Evolutionary conservation across 2,329 filamentous ascomycete species (phyloP), one percentile per base, ranked within the genome.

Genomic region (Beauveria sp.): DNA sequence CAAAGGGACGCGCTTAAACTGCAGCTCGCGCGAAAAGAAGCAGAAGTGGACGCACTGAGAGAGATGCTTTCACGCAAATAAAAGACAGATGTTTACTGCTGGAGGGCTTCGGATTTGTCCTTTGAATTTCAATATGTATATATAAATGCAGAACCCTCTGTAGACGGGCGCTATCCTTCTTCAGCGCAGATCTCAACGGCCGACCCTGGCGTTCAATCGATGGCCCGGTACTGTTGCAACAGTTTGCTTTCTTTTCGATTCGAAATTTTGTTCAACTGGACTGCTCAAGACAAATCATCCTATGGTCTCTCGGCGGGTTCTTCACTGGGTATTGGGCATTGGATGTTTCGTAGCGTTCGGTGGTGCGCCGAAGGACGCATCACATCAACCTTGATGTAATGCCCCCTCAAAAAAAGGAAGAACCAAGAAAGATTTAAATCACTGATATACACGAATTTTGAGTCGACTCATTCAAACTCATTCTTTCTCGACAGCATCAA

Each of bases 1-100:
- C 87, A 90, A 68, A 75, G 86, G 20, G 86, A 90, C 67, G 84
- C 84, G 18, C 71, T 89, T 66, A 82, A 81, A 60, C 73, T 89
- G 58, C 79, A 81, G 63, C 79, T 89, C 63, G 86, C 85, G 10
- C 77, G 84, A 67, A 78, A 85, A 59, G 86, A 90, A 71, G 86
- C 86, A 3, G 86, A 90, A 74, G 79, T 82, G 1, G 80, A 84
- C 62, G 81, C 86, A 12, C 73, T 90, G 62, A 78, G 81, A 67
- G 80, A 79, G 64, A 76, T 85, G 72, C 67, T 81, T 63, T 64
- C 60, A 4, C 67, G 62, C 20, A 73, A 70, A 62, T 74, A 51
- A 49, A 28, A 14, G 4, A 42, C 7, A 6, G 24, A 16, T 57
- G 4, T 10, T 26, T 38, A 10, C 3, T 6, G 18, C 53, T 16